phyloP scores from a whole-genome alignment of 352 stramenopile species.

The Hyaloperonospora brassicae region DNA sequence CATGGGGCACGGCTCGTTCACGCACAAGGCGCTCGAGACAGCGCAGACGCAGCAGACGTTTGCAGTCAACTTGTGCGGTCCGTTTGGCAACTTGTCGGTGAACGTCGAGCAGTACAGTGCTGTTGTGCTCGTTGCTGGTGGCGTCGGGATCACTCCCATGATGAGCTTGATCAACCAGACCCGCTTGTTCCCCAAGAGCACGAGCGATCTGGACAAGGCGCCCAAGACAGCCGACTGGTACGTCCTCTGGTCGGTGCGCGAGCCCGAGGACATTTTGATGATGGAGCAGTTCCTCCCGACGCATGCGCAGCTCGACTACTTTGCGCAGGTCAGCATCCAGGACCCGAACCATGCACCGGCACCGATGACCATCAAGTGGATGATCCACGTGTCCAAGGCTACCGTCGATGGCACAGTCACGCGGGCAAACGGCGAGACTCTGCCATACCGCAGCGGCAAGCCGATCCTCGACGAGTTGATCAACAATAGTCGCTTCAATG shows the following conservation, averaged over 20 bases:
- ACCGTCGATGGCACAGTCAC: constrained; percentile 35
- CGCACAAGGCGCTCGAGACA: constrained; percentile 38
- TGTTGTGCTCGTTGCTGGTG: constrained; percentile 56
- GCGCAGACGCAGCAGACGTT: constrained; percentile 38
- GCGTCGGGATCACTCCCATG: constrained; percentile 73
- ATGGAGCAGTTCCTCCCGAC: constrained; percentile 61
- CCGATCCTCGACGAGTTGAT: constrained; percentile 63
- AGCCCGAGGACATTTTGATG: constrained; percentile 59
- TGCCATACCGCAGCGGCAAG: constrained; percentile 44
- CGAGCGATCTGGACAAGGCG: constrained; percentile 12
- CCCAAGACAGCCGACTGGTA: constrained; percentile 40
- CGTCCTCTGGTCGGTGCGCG: constrained; percentile 56
- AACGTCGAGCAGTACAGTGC: constrained; percentile 60
- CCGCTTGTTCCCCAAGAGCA: constrained; percentile 23
- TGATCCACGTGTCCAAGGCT: constrained; percentile 55
- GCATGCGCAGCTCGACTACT: constrained; percentile 34
- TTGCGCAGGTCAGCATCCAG: constrained; percentile 29
- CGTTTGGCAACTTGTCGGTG: constrained; percentile 56
- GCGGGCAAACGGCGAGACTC: constrained; percentile 42
- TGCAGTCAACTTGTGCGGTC: constrained; percentile 49
- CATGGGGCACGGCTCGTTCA: constrained; percentile 48
- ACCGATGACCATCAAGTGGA: constrained; percentile 44
- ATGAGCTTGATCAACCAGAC: constrained; percentile 71
- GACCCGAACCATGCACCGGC: constrained; percentile 36
- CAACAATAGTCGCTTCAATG: constrained; percentile 58